Base-by-base conservation (phyloP, 2,329 filamentous ascomycete genomes). In the Alternaria alternata region DNA sequence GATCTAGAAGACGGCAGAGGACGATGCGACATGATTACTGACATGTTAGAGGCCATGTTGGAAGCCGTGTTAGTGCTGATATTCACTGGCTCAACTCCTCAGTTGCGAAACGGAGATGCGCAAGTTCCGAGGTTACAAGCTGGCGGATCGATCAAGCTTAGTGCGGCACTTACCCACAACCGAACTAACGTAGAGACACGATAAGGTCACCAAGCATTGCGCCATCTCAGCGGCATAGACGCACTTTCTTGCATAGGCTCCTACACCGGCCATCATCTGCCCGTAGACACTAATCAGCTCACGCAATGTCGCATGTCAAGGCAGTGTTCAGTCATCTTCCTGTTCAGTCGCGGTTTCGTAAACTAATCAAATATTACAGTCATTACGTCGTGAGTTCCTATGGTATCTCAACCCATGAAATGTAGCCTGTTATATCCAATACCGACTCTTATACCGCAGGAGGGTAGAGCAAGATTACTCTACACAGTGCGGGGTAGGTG, bases 61-160 rank as follows among this genome's bases (percentile, higher is more conserved):
- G 12, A 39, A 32, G 48, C 18, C 30, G 34, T 52, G 18, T 26
- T 24, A 46, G 48, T 41, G 48, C n/a, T 41, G 26, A 14, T 30
- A 16, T 38, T 47, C 24, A 38, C 26, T 2, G 44, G 24, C 12
- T 24, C 48, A 48, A 47, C 48, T 52, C 48, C 9, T 52, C 48
- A 28, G 28, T 44, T 38, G 46, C 47, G 48, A 46, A 38, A 48
- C 48, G 42, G 41, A 56, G 41, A 30, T 26, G 48, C 24, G 18
- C 55, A 58, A 44, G 55, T 46, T 53, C 55, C 48, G 48, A 58
- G 54, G 41, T 58, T 58, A 51, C 39, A n/a, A 18, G 22, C 43
- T n/a, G 43, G 5, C 8, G 43, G 24, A 12, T 30, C 16, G 14
- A 49, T 24, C 7, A 38, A 49, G 46, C 24, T 49, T 49, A 36